Conservation (phyloP, 257 asterid genomes). For the Penstemon eatonii region DNA sequence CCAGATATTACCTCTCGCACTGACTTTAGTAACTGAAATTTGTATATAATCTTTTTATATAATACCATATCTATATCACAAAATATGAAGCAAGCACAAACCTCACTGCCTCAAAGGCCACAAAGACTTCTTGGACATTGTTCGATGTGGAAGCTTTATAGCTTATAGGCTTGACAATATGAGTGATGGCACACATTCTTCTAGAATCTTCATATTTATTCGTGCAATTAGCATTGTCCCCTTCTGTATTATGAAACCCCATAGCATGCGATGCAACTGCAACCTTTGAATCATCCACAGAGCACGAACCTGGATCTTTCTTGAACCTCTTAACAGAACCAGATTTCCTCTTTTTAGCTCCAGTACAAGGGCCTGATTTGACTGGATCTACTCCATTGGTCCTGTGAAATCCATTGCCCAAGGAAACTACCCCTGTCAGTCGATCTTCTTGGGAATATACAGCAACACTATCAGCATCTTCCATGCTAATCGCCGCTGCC, state of each 20-base stretch:
- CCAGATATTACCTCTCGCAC: too few species aligned
- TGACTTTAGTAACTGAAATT: too few species aligned
- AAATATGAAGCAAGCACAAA: conserved; percentile 35
- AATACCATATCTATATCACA: neutral
- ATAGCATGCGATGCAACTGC: conserved; percentile 32
- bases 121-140: conserved; percentile 60
- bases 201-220: conserved; percentile 27
- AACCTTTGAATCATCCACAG: conserved; percentile 37
- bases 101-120: conserved; percentile 87
- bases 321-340: conserved; percentile 85
- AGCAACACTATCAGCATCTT: conserved; percentile 31
- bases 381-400: conserved; percentile 37
- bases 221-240: too few species aligned
- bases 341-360: conserved; percentile 89
- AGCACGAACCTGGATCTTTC: conserved; percentile 47
- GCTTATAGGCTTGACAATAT: conserved; percentile 77
- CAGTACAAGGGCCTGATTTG: conserved; percentile 62
- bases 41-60: too few species aligned
- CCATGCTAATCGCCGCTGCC: conserved; percentile 29
- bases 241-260: conserved; percentile 32
- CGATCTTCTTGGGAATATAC: conserved; percentile 33
- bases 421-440: conserved; percentile 27
- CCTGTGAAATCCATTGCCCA: conserved; percentile 43
- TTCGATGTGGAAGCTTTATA: conserved; percentile 49
- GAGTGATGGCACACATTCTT: conserved; percentile 54